Base-by-base conservation (phyloP, 176 grass and related monocot species). In the Cenchrus purpureus region DNA sequence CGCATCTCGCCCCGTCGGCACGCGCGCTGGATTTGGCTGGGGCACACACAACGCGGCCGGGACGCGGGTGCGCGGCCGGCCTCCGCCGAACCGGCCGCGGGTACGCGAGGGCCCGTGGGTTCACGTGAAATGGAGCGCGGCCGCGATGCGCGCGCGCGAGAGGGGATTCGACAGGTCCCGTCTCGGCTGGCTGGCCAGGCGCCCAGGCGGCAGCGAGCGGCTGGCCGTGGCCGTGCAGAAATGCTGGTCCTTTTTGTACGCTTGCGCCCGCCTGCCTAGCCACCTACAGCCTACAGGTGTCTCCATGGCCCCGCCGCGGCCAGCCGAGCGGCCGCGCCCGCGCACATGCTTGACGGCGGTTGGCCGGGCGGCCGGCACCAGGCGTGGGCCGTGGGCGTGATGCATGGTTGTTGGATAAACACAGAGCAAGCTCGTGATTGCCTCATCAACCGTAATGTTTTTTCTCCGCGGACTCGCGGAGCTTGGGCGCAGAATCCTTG, bases 341-440 rank as follows among this genome's bases (percentile, higher is more conserved):
- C 62, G 78, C 78, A 67, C 78, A 42, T 80, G 78, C 63, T 68
- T 57, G 32, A 28, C 79, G 79, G 79, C 79, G 65, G 79, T 14
- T 69, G 50, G 79, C 19, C 79, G 65, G 65, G 79, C 62, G 51
- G 11, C 31, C 31, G 31, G 31, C 31, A 2, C 31, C 31, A 32
- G 31, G 1, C 1, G 31, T 32, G 31, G 31, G 31, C 31, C 31
- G 31, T 32, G 46, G 7, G 50, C 50, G 50, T 29, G 20, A 17
- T 25, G 22, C 22, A 25, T 6, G 50, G 63, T 68, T 25, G 50
- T 37, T 45, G 51, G 22, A 42, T 32, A 11, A 42, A 14, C 29
- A 75, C 13, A 8, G 6, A 13, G 11, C n/a, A 3, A 13, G 10
- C 73, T 76, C 74, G 74, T 43, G 74, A 76, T 25, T 43, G 53